Evolutionary conservation across 208 protist genomes (phyloP).

Genomic region (Trypanosoma vivax): DNA sequence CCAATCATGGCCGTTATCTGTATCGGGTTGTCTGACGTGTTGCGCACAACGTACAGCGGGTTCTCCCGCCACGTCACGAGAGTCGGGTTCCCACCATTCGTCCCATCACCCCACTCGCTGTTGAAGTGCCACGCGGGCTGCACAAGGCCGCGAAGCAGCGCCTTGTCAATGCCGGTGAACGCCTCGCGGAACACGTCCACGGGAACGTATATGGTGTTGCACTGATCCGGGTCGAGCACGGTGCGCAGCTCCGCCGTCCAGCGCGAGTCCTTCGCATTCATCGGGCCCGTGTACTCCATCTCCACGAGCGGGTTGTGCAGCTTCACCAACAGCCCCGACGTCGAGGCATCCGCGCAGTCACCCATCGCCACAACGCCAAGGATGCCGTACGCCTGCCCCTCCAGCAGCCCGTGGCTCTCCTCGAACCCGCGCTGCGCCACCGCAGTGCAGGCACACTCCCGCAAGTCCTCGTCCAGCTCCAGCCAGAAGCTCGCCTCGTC

Average conservation of each 20-base stretch:
- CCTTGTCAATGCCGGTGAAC: conserved; percentile 42
- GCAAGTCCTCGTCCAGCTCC: conserved; percentile 27
- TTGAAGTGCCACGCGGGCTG: conserved; percentile 25
- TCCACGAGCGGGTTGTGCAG: conserved; percentile 71
- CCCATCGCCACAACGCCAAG: conserved; percentile 30
- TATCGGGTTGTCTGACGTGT: conserved; percentile 40
- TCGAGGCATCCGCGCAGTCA: background rate
- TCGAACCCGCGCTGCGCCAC: conserved; percentile 34
- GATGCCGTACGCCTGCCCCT: conserved; percentile 56
- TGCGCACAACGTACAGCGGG: conserved; percentile 40
- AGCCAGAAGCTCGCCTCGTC: conserved; percentile 56
- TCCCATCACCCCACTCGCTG: conserved; percentile 46
- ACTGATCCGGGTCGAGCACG: conserved; percentile 22
- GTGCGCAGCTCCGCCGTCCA: conserved; percentile 42
- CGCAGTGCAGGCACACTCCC: conserved; percentile 36
- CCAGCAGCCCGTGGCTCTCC: conserved; percentile 36
- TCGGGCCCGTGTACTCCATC: conserved; percentile 47
- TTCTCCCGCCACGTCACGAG: conserved; percentile 58
- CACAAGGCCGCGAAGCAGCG: conserved; percentile 21
- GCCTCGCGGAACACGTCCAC: conserved; percentile 40
- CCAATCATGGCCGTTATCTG: conserved; percentile 68
- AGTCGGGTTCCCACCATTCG: conserved; percentile 40
- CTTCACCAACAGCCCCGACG: conserved; percentile 53
- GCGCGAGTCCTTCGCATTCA: conserved; percentile 41
- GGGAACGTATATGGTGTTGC: conserved; percentile 58